Evolutionary conservation across 768 basidiomycete genomes (phyloP), one percentile per base, ranked within the genome.

Genomic region (Kondoa malvinella): DNA sequence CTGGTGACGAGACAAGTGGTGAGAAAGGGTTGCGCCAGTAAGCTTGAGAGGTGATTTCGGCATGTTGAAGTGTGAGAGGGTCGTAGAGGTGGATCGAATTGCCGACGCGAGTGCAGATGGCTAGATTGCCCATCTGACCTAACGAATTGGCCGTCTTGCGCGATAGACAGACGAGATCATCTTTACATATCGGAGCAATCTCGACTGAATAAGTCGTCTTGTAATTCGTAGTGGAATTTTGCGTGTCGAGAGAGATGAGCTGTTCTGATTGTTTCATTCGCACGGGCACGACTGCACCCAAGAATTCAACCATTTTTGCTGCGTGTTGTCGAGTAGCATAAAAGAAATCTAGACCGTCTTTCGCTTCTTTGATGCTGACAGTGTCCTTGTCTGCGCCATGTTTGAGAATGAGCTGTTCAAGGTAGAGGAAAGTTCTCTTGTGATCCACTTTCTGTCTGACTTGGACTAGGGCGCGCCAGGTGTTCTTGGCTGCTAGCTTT

Each of bases 361-460:
- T 83, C 68, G 87, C 89, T 77, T 99, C 95, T 76, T 88, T 89
- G 65, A 99, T 85, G 0, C 84, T 86, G 27, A 95, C 87, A 2
- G 94, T 96, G 69, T 96, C 92, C 77, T 92, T 92, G 80, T 97
- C 94, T 2, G 92, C 92, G 71, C 86, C 86, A 75, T 97, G 91
- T 77, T 92, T 96, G 74, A 97, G 79, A 76, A 99, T 96, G 70
- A 97, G 82, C 74, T 97, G 95, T 78, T 97, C 95, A 64, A 97
- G 84, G 80, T 86, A 99, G 73, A 99, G 78, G 80, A 99, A 99
- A 1, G 95, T 97, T 67, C 95, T 85, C 79, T 99, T 99, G 77
- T 99, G 95, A 2, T 90, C 82, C 57, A 97, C 95, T 78, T 99
- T 97, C 77, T 99, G 95, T 59, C 95, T 86, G n/a, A 97, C 91